Conservation (phyloP, 1,284 basidiomycete species). For the Stygiomarasmius scandens region DNA sequence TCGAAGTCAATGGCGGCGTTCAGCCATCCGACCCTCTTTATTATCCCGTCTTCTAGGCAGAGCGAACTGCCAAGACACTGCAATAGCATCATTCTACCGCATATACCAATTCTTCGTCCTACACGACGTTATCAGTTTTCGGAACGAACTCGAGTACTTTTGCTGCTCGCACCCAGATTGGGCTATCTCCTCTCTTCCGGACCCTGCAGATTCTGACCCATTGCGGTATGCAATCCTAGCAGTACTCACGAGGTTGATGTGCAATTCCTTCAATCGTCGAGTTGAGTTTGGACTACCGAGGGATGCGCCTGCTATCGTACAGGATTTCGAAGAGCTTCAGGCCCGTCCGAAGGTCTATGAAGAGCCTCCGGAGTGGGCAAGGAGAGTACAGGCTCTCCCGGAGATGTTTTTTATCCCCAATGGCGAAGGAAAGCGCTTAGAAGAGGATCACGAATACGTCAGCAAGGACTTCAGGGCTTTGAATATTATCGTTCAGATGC, state of each 20-base stretch:
- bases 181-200: constrained; percentile 27
- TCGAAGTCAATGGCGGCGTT: background rate
- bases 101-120: constrained; percentile 29
- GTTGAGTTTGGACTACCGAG: constrained; percentile 34
- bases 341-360: constrained; percentile 33
- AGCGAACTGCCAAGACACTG: constrained; percentile 6
- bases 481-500: constrained; percentile 18
- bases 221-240: constrained; percentile 32
- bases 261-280: constrained; percentile 35
- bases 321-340: constrained; percentile 31
- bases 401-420: constrained; percentile 26
- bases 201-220: constrained; percentile 27
- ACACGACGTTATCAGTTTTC: constrained; percentile 22
- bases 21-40: background rate
- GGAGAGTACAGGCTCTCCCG: constrained; percentile 21
- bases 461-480: constrained; percentile 25
- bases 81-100: constrained; percentile 26
- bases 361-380: constrained; percentile 29
- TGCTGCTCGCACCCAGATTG: constrained; percentile 21
- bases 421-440: constrained; percentile 16
- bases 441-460: constrained; percentile 22
- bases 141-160: constrained; percentile 33
- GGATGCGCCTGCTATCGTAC: constrained; percentile 32
- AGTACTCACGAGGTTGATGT: constrained; percentile 31
- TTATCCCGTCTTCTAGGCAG: background rate